Evolutionary conservation across 176 grass and related monocot species (phyloP), one percentile per base, ranked within the genome.

Genomic region (Luzula sylvatica): DNA sequence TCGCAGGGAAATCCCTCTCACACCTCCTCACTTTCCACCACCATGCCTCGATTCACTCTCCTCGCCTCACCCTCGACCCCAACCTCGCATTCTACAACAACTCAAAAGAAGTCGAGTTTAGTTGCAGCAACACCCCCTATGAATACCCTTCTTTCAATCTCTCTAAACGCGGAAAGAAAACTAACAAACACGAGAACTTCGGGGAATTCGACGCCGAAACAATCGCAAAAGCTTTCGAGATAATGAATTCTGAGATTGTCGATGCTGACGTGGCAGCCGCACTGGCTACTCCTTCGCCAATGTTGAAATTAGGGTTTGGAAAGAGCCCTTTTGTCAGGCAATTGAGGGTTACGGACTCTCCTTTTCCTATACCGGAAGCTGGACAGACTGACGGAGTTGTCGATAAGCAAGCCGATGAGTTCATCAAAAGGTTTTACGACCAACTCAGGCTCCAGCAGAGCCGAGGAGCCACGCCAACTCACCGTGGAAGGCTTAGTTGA

Each of bases 291-390:
- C 83, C 89, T 4, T 82, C 84, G 18, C 75, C 78, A 3, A n/a
- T 75, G 82, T 61, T 75, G 25, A 56, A 47, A 22, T 75, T 78
- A 24, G 73, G 73, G 64, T 63, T 77, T 30, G 88, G 88, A 0
- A 71, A 63, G 44, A 75, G 67, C 70, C 77, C 80, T 1, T 52
- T 68, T 0, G 71, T 12, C 14, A 62, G 84, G 23, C 84, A 66
- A 58, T 77, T 95, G 16, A 82, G 90, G 49, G 55, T 95, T 65
- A 82, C 84, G 39, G 90, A 95, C 81, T 95, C 90, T 18, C 90
- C 90, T 0, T 95, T 95, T 44, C 77, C 80, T 2, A 14, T 76
- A 5, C 81, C 70, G 11, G 77, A 75, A 2, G 86, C 76, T 40
- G 81, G 68, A 29, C 68, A 70, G 26, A 64, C 44, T 29, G 75